Conservation (phyloP, 768 basidiomycete genomes). For the Naganishia vaughanmartiniae region DNA sequence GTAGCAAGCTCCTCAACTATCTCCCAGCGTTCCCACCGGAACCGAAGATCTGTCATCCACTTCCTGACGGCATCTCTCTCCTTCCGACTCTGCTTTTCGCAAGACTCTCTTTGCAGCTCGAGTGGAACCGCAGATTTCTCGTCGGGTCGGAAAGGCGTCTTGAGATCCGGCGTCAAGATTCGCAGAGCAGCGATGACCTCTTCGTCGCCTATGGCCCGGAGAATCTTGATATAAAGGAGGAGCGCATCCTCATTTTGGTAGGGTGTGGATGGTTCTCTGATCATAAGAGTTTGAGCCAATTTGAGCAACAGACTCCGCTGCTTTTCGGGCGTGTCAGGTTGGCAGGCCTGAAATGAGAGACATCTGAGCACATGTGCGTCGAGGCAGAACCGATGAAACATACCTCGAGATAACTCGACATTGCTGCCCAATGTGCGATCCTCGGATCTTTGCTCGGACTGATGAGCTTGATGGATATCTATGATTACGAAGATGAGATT, state of each 20-base stretch:
- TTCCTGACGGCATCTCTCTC: slow-evolving; percentile 14
- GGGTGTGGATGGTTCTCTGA: slow-evolving; percentile 3
- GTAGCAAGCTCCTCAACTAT: slow-evolving; percentile 23
- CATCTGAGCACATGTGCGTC: no score
- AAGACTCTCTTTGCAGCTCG: slow-evolving; percentile 9
- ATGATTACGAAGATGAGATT: neutral
- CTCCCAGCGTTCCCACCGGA: slow-evolving; percentile 33
- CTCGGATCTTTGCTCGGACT: slow-evolving; percentile 23
- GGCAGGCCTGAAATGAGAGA: slow-evolving; percentile 1
- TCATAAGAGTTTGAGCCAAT: slow-evolving; percentile 8
- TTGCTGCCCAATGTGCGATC: slow-evolving; percentile 27
- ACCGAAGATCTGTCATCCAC: slow-evolving; percentile 28
- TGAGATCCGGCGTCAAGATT: slow-evolving; percentile 21
- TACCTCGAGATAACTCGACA: slow-evolving; percentile 30
- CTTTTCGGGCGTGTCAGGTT: slow-evolving; percentile 9
- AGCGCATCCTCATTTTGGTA: slow-evolving; percentile 18
- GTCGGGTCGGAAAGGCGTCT: neutral
- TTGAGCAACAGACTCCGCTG: slow-evolving; percentile 8
- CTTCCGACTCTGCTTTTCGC: slow-evolving; percentile 1
- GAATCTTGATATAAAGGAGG: slow-evolving; percentile 26
- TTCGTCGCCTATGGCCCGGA: slow-evolving; percentile 11
- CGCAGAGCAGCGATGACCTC: neutral
- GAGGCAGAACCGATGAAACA: neutral
- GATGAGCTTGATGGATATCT: slow-evolving; percentile 22
- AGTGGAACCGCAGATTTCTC: slow-evolving; percentile 1